These are phyloP conservation scores for Dendrobium catenatum DNA, from an alignment of 106 monocot genomes.

Conservation along the genomic window DNA sequence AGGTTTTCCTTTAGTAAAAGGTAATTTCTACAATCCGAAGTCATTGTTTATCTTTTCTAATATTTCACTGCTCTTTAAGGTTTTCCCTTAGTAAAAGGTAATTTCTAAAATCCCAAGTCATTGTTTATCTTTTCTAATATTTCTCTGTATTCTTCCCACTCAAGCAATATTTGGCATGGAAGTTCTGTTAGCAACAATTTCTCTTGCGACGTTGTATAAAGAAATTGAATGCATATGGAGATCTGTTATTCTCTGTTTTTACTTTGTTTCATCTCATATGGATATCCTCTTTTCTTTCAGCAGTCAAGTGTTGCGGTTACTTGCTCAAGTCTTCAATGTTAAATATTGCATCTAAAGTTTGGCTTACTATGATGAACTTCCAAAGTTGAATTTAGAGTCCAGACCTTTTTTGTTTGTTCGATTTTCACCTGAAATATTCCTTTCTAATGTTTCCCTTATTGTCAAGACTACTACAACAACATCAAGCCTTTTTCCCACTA, in stretches of 20 bases:
- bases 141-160: too few species aligned
- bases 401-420: too few species aligned
- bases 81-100: neutral
- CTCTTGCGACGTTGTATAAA: too few species aligned
- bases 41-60: neutral
- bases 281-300: too few species aligned
- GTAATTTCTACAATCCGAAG: neutral
- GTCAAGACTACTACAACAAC: too few species aligned
- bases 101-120: neutral
- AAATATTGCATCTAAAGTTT: neutral
- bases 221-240: neutral
- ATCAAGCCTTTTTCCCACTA: too few species aligned
- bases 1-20: neutral
- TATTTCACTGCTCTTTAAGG: neutral
- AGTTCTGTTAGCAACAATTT: neutral
- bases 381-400: neutral
- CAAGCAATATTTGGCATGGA: neutral
- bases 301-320: neutral
- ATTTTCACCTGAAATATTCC: too few species aligned
- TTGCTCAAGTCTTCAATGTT: neutral
- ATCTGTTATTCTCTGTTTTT: neutral
- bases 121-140: neutral
- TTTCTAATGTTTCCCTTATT: too few species aligned
- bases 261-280: neutral
- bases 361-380: neutral